phyloP scores from a whole-genome alignment of 352 stramenopile genomes.

The Thraustochytrium sp. region DNA sequence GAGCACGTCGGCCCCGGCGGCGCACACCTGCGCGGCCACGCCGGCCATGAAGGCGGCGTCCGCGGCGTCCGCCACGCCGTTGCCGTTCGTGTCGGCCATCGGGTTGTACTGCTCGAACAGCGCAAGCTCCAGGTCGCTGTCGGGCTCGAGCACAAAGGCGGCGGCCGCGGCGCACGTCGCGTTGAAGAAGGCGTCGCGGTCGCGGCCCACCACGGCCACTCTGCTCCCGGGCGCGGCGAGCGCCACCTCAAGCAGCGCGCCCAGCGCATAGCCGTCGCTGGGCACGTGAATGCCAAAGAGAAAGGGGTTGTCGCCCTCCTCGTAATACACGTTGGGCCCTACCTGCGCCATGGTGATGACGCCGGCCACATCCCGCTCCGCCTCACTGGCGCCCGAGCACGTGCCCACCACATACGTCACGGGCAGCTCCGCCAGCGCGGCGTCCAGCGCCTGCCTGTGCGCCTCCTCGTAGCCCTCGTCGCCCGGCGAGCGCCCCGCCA shows the following conservation, averaged over 20 bases:
- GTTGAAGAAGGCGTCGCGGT: slow-evolving; percentile 51
- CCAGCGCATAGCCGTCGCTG: slow-evolving; percentile 47
- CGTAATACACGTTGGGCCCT: slow-evolving; percentile 51
- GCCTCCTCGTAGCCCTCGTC: slow-evolving; percentile 38
- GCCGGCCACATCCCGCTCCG: slow-evolving; percentile 46
- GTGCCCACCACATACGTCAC: slow-evolving; percentile 51
- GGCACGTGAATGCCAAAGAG: slow-evolving; percentile 55
- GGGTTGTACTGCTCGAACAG: slow-evolving; percentile 48
- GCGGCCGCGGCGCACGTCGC: slow-evolving; percentile 50
- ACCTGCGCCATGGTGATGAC: slow-evolving; percentile 52
- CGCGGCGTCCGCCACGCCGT: slow-evolving; percentile 45
- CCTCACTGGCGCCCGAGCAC: slow-evolving; percentile 34
- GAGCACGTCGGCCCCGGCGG: slow-evolving; percentile 44
- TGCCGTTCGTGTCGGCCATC: slow-evolving; percentile 41
- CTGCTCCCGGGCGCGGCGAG: slow-evolving; percentile 41
- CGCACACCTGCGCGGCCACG: slow-evolving; percentile 46
- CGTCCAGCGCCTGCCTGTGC: slow-evolving; percentile 46
- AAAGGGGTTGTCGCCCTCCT: slow-evolving; percentile 43
- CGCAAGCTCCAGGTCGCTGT: slow-evolving; percentile 45
- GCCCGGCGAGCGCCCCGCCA: slow-evolving; percentile 46
- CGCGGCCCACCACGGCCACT: slow-evolving; percentile 48
- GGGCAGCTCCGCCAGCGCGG: slow-evolving; percentile 25
- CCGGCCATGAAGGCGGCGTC: slow-evolving; percentile 47
- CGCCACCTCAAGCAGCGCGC: slow-evolving; percentile 36
- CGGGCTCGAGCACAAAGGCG: neutral